Conservation (phyloP, 2,329 filamentous ascomycete genomes). For the Monilinia fructicola region DNA sequence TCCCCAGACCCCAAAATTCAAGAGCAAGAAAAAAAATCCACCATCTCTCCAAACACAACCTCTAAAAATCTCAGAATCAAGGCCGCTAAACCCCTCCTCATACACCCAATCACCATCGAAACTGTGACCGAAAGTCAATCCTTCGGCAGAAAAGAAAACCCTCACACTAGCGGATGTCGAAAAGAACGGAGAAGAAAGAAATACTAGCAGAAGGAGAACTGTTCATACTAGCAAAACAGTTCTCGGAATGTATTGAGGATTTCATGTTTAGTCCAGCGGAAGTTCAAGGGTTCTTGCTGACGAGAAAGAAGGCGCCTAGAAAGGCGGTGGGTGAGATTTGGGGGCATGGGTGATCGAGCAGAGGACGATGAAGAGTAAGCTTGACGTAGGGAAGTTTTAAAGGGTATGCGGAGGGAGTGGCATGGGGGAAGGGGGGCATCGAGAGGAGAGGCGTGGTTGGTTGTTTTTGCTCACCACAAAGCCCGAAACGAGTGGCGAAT, state of each 20-base stretch:
- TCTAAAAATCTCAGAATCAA: not conserved
- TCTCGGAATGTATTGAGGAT: conserved; percentile 55
- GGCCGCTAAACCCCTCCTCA: conserved; percentile 28
- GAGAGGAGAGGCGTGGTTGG: no score
- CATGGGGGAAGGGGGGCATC: no score
- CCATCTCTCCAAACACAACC: not conserved
- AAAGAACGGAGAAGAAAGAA: conserved; percentile 8
- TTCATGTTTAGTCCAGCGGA: conserved; percentile 58
- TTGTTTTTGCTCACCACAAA: no score
- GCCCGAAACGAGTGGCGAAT: not conserved
- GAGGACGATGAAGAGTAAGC: conserved; percentile 35
- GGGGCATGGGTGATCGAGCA: conserved; percentile 54
- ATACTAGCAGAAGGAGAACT: conserved; percentile 42
- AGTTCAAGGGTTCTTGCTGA: conserved; percentile 64
- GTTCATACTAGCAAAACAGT: conserved; percentile 41
- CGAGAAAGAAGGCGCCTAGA: conserved; percentile 58
- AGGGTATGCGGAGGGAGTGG: no score
- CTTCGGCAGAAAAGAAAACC: not conserved
- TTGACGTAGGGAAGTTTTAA: conserved; percentile 3
- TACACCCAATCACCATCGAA: conserved; percentile 25
- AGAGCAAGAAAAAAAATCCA: not conserved
- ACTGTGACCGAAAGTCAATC: not conserved
- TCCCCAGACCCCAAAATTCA: not conserved
- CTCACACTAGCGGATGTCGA: conserved; percentile 6
- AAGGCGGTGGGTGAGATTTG: conserved; percentile 55